Conservation (phyloP, 2,329 filamentous ascomycete genomes). For the Scortechinia acanthostroma region DNA sequence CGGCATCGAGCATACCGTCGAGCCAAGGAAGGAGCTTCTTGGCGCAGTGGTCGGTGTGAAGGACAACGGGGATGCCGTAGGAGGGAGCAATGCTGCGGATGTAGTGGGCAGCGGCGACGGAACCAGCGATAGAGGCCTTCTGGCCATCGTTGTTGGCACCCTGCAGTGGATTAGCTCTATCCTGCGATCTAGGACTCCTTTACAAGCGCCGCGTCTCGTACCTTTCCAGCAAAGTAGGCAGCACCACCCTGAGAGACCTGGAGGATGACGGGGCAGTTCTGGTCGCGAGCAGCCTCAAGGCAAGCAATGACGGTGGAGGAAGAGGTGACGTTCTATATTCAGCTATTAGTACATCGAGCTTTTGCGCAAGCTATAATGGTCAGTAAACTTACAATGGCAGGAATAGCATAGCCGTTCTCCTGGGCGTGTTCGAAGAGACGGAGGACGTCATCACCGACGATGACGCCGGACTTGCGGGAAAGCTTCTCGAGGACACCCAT, state of each 20-base stretch:
- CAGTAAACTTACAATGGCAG: conserved; percentile 56
- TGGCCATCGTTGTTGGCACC: conserved; percentile 78
- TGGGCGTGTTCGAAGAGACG: conserved; percentile 83
- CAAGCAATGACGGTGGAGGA: conserved; percentile 79
- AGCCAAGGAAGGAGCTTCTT: conserved; percentile 99
- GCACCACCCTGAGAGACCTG: conserved; percentile 91
- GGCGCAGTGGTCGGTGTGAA: conserved; percentile 97
- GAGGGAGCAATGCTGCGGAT: conserved; percentile 79
- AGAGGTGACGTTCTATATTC: conserved; percentile 73
- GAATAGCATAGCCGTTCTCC: conserved; percentile 81
- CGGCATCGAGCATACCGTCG: conserved; percentile 88
- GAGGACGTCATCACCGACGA: conserved; percentile 60
- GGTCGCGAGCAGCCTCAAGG: conserved; percentile 89
- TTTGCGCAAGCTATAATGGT: background rate
- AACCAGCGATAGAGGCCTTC: conserved; percentile 79
- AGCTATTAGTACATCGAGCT: conserved; percentile 4
- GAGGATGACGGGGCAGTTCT: conserved; percentile 84
- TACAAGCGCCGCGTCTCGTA: conserved; percentile 21
- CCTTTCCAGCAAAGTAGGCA: conserved; percentile 86
- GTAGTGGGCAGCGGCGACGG: conserved; percentile 85
- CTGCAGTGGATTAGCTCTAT: conserved; percentile 25
- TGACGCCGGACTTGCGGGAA: conserved; percentile 57
- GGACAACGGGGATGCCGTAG: conserved; percentile 84
- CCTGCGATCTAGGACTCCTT: background rate
- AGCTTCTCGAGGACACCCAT: conserved; percentile 45